phyloP scores from a whole-genome alignment of 2,329 filamentous ascomycete species.

The Cucurbitaria berberidis region DNA sequence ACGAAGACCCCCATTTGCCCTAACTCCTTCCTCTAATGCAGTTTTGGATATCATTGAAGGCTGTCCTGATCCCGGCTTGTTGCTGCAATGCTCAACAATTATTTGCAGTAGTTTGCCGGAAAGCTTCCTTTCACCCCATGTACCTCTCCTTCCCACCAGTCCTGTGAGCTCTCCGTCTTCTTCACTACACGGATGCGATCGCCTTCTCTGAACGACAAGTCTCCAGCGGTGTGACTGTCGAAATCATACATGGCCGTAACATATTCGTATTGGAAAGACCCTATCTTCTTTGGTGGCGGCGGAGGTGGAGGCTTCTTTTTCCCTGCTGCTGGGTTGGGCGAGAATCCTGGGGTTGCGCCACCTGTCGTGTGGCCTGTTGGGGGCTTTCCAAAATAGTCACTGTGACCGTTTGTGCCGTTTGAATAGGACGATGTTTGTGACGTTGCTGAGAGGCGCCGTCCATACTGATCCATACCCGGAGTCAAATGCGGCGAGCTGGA shows the following conservation, averaged over 20 bases:
- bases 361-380: conserved; percentile 51
- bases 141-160: conserved; percentile 87
- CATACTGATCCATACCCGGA: conserved; percentile 39
- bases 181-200: conserved; percentile 78
- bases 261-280: conserved; percentile 59
- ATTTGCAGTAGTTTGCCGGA: conserved; percentile 80
- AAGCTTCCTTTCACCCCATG: conserved; percentile 73
- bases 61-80: not conserved
- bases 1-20: not conserved
- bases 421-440: conserved; percentile 41
- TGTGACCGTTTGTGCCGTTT: conserved; percentile 35
- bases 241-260: conserved; percentile 80
- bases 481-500: conserved; percentile 43
- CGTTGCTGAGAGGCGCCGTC: conserved; percentile 38
- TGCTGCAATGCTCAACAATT: conserved; percentile 1
- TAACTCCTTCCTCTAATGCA: conserved; percentile 31
- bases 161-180: conserved; percentile 79
- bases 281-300: conserved; percentile 66
- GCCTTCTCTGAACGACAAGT: conserved; percentile 76
- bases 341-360: conserved; percentile 37
- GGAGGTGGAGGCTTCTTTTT: conserved; percentile 82
- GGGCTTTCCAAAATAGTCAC: conserved; percentile 51
- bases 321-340: conserved; percentile 52
- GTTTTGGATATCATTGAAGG: conserved; percentile 26
- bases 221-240: conserved; percentile 70